These are phyloP conservation scores for Albugo candida DNA, from an alignment of 352 stramenopile genomes.

Conservation along the genomic window DNA sequence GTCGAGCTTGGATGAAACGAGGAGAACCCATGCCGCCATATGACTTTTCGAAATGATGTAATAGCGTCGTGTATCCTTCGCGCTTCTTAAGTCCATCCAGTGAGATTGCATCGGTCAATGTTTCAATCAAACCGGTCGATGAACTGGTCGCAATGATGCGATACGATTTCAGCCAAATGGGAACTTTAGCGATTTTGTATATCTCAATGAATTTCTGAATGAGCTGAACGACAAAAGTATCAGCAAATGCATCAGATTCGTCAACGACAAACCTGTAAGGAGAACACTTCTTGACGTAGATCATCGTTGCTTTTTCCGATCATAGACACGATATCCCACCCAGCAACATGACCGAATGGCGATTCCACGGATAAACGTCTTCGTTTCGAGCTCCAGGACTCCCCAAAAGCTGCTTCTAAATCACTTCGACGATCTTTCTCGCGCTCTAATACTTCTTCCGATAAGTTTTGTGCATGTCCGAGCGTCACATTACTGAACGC, in stretches of 20 bases:
- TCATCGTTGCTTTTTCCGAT: slow-evolving; percentile 99
- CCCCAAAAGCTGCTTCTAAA: slow-evolving; percentile 82
- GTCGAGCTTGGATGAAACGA: slow-evolving; percentile 82
- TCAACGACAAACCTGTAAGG: slow-evolving; percentile 38
- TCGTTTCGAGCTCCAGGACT: slow-evolving; percentile 91
- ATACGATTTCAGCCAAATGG: slow-evolving; percentile 92
- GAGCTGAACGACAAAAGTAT: too few relatives aligned
- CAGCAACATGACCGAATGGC: slow-evolving; percentile 68
- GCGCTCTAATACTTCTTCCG: slow-evolving; percentile 52
- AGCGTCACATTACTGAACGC: slow-evolving; percentile 6
- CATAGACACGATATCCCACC: slow-evolving; percentile 90
- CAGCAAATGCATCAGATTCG: too few relatives aligned
- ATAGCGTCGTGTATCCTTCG: slow-evolving; percentile 83
- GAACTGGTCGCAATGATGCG: slow-evolving; percentile 92
- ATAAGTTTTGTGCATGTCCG: slow-evolving; percentile 30
- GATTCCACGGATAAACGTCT: slow-evolving; percentile 75
- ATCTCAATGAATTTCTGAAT: slow-evolving; percentile 96
- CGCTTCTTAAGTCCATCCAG: slow-evolving; percentile 96
- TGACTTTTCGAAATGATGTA: slow-evolving; percentile 90
- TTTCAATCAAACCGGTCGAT: slow-evolving; percentile 95
- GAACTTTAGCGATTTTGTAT: slow-evolving; percentile 86
- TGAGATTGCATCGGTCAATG: slow-evolving; percentile 92
- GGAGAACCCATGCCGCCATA: slow-evolving; percentile 79
- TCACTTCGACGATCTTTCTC: slow-evolving; percentile 65
- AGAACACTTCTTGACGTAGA: slow-evolving; percentile 97